Evolutionary conservation across 192 early-diverging fungal species (phyloP), one percentile per base, ranked within the genome.

Genomic region (Coemansia sp.): DNA sequence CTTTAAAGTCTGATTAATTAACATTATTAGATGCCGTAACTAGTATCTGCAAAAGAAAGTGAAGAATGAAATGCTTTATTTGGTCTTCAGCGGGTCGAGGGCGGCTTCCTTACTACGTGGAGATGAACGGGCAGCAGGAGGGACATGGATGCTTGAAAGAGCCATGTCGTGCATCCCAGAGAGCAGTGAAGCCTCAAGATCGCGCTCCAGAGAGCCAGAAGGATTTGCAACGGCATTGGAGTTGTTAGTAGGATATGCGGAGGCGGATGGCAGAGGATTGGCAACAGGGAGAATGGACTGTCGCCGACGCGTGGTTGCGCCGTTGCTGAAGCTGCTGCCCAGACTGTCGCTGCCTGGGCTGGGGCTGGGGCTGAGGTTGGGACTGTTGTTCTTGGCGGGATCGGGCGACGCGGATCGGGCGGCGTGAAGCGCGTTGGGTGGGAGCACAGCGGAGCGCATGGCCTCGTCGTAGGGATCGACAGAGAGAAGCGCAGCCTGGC

Each of bases 391-490:
- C 42, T 67, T 62, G 41, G 8, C 61, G n/a, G 21, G 32, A 8
- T 40, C 69, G 19, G 41, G 51, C 2, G 51, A 54, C 15, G 22
- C 26, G 18, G 21, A 12, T 21, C 51, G 16, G 13, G 40, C 22
- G 7, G 60, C 36, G 4, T 41, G n/a, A 43, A 62, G 45, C 1
- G 65, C 66, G 12, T 19, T 59, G 22, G 57, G 40, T 8, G 51
- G 1, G 10, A 37, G 59, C 39, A 54, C 4, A 7, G 55, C 62
- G 18, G 62, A 49, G 37, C 62, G 67, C 7, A 68, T 61, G 18
- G 63, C 52, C 26, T 67, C 69, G 42, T 74, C 66, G 22, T 80
- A 80, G 11, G 77, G 52, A 6, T 74, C 77, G 41, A 43, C 46
- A 8, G 69, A 60, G 7, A 56, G 69, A 67, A 74, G 67, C 45